A percentile compares a stretch with the other conserved stretches of the same genome.
phyloP scores from a whole-genome alignment of 75 land plant genomes.

The Selaginella moellendorffii region DNA sequence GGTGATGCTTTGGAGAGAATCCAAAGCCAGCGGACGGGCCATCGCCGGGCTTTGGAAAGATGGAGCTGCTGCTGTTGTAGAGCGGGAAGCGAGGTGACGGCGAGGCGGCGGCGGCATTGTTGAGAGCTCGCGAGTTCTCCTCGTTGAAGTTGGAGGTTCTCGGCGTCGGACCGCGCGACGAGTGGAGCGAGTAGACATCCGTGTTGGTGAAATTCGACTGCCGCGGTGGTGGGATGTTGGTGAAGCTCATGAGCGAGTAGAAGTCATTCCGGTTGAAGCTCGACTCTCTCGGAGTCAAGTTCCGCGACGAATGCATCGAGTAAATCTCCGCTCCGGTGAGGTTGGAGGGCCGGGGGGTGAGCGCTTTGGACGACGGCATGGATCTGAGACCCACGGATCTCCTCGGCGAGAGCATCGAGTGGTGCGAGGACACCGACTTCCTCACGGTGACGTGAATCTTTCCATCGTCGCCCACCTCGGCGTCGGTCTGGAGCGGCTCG shows the following conservation, averaged over 20 bases:
- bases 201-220: constrained; percentile 70
- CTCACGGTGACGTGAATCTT: constrained; percentile 72
- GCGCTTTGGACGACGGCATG: background rate
- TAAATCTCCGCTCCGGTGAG: constrained; percentile 3
- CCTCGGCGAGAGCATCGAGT: constrained; percentile 1
- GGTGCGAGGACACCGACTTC: constrained; percentile 57
- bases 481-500: constrained; percentile 62
- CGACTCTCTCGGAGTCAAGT: constrained; percentile 71
- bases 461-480: constrained; percentile 73
- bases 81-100: background rate
- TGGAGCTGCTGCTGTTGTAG: background rate
- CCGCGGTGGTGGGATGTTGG: constrained; percentile 58
- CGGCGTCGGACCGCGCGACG: constrained; percentile 86
- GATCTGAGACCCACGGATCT: background rate
- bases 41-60: background rate
- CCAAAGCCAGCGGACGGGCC: background rate
- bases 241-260: constrained; percentile 47
- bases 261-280: constrained; percentile 75
- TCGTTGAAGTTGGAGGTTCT: constrained; percentile 85
- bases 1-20: background rate
- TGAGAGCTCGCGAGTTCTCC: constrained; percentile 18
- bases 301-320: constrained; percentile 45
- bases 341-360: background rate
- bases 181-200: constrained; percentile 86
- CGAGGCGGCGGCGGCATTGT: background rate